Conservation (phyloP, 106 monocot species). For the Dendrobium nobile region DNA sequence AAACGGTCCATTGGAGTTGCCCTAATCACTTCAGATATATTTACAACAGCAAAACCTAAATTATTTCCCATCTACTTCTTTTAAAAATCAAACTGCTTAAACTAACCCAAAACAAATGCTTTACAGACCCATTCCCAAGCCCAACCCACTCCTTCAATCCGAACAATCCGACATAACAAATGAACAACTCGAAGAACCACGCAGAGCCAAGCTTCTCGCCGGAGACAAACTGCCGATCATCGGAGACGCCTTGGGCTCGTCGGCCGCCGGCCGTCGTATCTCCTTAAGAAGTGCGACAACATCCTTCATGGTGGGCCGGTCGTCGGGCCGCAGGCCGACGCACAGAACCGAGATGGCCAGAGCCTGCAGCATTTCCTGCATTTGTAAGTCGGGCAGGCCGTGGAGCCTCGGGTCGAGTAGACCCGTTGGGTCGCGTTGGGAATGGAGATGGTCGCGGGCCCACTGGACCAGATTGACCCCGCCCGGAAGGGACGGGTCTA, state of each 20-base stretch:
- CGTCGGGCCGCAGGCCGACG: conserved; percentile 40
- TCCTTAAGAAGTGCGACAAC: conserved; percentile 79
- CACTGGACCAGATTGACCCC: conserved; percentile 77
- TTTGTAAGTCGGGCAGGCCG: conserved; percentile 31
- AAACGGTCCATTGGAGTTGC: too few species aligned
- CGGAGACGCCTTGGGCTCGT: conserved; percentile 27
- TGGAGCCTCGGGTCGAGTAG: conserved; percentile 63
- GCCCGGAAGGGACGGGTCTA: conserved; percentile 62
- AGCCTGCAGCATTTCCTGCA: conserved; percentile 67
- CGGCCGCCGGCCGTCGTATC: conserved; percentile 39
- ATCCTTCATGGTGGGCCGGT: conserved; percentile 91
- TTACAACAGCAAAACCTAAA: too few species aligned
- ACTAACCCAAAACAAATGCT: neutral
- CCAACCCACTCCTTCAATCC: conserved; percentile 8
- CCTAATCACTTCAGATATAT: too few species aligned
- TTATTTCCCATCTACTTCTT: too few species aligned
- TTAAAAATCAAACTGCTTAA: too few species aligned
- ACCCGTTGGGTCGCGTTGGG: conserved; percentile 24
- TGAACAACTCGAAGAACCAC: conserved; percentile 57
- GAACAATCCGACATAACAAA: conserved; percentile 70
- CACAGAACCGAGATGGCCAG: conserved; percentile 57
- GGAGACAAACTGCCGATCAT: neutral
- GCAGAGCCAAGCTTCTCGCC: conserved; percentile 1
- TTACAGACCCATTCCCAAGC: neutral
- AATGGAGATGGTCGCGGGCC: conserved; percentile 48